phyloP scores from a whole-genome alignment of 2,329 filamentous ascomycete genomes.

The Penicillium sp. region DNA sequence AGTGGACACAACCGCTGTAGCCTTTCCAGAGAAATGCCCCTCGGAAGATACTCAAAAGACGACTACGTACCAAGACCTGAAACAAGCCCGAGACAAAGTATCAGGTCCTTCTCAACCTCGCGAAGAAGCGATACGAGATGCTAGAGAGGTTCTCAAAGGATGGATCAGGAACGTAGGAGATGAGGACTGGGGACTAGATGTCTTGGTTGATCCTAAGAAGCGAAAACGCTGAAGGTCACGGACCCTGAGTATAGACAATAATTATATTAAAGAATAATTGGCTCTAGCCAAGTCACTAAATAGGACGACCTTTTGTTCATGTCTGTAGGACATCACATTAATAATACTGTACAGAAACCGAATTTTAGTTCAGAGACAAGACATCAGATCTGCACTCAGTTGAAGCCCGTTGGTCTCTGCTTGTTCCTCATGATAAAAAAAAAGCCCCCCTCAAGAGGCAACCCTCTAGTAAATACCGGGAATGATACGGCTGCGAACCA shows the following conservation, averaged over 20 bases:
- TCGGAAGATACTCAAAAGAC: slow-evolving; percentile 6
- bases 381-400: neutral
- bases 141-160: slow-evolving; percentile 33
- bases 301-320: neutral
- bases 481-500: slow-evolving; percentile 78
- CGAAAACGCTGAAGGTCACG: slow-evolving; percentile 16
- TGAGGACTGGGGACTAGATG: slow-evolving; percentile 38
- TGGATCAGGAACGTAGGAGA: slow-evolving; percentile 42
- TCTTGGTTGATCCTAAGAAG: slow-evolving; percentile 31
- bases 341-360: neutral
- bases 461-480: slow-evolving; percentile 72
- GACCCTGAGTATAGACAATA: neutral
- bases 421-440: neutral
- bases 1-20: too few relatives aligned
- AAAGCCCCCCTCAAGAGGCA: neutral
- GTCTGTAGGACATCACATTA: neutral
- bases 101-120: slow-evolving; percentile 17
- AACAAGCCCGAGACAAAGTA: slow-evolving; percentile 13
- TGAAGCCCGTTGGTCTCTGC: neutral
- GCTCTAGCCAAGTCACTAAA: neutral
- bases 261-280: neutral
- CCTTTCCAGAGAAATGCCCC: neutral
- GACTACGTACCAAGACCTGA: slow-evolving; percentile 33
- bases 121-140: slow-evolving; percentile 30
- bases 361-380: neutral